Conservation (phyloP, 176 grass and related monocot genomes). For the Thinopyrum elongatum region DNA sequence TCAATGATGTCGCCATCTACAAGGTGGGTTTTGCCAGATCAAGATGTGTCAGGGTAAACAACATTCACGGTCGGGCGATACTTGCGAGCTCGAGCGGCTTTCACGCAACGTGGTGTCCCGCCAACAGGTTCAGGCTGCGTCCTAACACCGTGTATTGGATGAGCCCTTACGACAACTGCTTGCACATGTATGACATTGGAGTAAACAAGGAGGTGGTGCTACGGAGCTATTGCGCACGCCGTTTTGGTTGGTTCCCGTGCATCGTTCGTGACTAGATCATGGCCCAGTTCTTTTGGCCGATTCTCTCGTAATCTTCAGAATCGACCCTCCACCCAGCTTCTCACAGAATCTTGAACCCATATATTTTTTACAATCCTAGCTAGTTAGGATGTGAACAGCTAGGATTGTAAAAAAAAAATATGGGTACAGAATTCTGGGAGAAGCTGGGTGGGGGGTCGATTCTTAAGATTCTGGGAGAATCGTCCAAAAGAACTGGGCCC, state of each 20-base stretch:
- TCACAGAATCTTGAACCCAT: no score
- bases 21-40: neutral
- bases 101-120: neutral
- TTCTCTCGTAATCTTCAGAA: no score
- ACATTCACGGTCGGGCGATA: neutral
- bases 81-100: neutral
- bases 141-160: neutral
- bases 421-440: no score
- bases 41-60: neutral
- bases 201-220: neutral
- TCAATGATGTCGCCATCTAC: neutral
- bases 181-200: neutral
- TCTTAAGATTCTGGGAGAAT: no score
- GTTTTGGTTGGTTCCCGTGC: neutral
- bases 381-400: no score
- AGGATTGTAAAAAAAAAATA: no score
- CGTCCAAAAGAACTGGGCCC: no score
- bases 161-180: neutral
- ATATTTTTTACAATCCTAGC: no score
- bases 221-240: neutral
- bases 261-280: neutral
- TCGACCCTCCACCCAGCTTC: no score
- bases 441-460: no score
- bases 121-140: neutral
- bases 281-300: no score